Evolutionary conservation across 441 rosid genomes (phyloP).

Genomic region (Populus hybrid): DNA sequence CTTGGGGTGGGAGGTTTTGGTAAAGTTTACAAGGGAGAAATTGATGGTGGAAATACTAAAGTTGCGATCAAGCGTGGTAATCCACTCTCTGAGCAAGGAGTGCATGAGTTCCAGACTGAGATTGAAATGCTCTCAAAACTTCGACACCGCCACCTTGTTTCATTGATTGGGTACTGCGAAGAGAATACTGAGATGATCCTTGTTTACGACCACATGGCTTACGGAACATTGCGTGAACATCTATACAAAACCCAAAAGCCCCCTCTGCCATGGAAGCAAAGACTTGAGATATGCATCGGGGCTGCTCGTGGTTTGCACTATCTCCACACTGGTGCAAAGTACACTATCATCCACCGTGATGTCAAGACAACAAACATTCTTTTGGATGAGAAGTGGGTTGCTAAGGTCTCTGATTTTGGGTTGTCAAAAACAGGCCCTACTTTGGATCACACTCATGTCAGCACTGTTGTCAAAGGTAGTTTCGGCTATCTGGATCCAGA

Average conservation of each 20-base stretch:
- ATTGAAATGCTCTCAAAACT: constrained; percentile 98
- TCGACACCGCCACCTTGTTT: constrained; percentile 95
- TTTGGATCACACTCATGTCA: constrained; percentile 94
- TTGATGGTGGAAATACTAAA: constrained; percentile 77
- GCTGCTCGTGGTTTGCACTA: constrained; percentile 95
- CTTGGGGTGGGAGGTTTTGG: constrained; percentile 99
- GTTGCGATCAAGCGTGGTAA: constrained; percentile 98
- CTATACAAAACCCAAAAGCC: constrained; percentile 90
- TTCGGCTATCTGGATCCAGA: constrained; percentile 97
- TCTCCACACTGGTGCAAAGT: constrained; percentile 97
- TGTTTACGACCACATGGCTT: constrained; percentile 94
- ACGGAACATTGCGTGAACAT: constrained; percentile 97
- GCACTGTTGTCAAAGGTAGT: constrained; percentile 98
- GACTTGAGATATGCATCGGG: constrained; percentile 96
- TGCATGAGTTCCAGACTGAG: constrained; percentile 96
- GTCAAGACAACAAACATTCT: constrained; percentile 98
- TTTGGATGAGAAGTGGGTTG: constrained; percentile 96
- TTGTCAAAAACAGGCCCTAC: constrained; percentile 95
- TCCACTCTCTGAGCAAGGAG: constrained; percentile 98
- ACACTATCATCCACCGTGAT: constrained; percentile 95
- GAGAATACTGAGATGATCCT: constrained; percentile 96
- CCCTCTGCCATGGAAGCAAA: constrained; percentile 92
- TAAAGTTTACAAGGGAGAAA: constrained; percentile 89
- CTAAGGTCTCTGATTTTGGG: constrained; percentile 98
- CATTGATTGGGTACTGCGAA: constrained; percentile 92